Base-by-base conservation (phyloP, 192 early-diverging fungal genomes). In the Lobulomyces angularis region DNA sequence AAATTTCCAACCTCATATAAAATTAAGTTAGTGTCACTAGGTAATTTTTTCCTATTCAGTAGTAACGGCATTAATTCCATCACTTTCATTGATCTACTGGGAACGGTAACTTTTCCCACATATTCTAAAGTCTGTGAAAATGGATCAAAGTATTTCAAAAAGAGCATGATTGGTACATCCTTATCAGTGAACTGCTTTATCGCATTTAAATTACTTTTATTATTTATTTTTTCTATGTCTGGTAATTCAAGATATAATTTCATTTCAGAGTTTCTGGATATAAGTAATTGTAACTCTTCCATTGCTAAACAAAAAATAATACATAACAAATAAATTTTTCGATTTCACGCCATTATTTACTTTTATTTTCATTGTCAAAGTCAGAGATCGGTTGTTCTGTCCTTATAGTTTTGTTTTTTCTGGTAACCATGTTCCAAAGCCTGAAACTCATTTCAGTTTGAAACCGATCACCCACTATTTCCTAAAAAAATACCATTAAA, bases 331-430 rank as follows among this genome's bases (percentile, higher is more conserved):
- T 11, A 54, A 17, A 5, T 43, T 5, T 7, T 20, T 36, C 16
- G 11, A 20, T 16, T 31, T 50, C 12, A 32, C 31, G 31, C 31
- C 16, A 12, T 32, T 16, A 32, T 32, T 32, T 46, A 33, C 26
- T 63, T 79, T 76, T 45, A 1, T 34, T n/a, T n/a, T n/a, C n/a
- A 27, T 55, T 38, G 33, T 79, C 65, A 5, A 48, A 25, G 20
- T 65, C 61, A 11, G 64, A 50, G 37, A 83, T 71, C 12, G 82
- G 76, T n/a, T 56, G 29, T 46, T 95, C 90, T 5, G 83, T 81
- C 27, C 94, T 72, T 17, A 86, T 50, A 2, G 94, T 96, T 55
- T 81, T 80, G 65, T 98, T 98, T 55, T 90, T 79, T 3, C 94
- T 77, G n/a, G 79, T 79, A 11, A 86, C 80, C 47, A 95, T 62